phyloP scores from a whole-genome alignment of 2,329 filamentous ascomycete species.

The Xylariaceae sp. region DNA sequence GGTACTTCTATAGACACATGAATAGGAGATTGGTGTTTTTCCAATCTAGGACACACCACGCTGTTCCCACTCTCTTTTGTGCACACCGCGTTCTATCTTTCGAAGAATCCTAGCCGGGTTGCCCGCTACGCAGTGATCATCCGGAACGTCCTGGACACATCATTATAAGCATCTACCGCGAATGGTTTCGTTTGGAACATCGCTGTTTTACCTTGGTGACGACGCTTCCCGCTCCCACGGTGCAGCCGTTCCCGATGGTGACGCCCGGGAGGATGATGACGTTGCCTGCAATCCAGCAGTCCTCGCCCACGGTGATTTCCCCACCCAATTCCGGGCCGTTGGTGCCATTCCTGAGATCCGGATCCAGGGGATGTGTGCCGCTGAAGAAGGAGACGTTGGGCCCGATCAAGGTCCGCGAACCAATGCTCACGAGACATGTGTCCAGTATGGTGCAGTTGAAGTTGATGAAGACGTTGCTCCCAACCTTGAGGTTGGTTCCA shows the following conservation, averaged over 20 bases:
- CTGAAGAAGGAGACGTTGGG: constrained; percentile 70
- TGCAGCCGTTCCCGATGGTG: constrained; percentile 51
- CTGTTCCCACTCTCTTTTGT: too few relatives aligned
- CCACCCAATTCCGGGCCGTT: constrained; percentile 47
- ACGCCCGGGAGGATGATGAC: constrained; percentile 51
- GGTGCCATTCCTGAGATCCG: constrained; percentile 45
- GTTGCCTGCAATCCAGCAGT: constrained; percentile 55
- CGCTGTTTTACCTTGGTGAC: constrained; percentile 52
- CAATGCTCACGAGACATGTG: constrained; percentile 68
- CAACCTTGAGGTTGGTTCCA: constrained; percentile 62
- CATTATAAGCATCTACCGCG: too few relatives aligned
- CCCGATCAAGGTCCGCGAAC: constrained; percentile 68
- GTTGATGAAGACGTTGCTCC: constrained; percentile 62
- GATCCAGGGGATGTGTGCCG: constrained; percentile 69
- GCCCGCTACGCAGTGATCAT: background rate
- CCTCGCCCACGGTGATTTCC: constrained; percentile 47
- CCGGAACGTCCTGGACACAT: constrained; percentile 2
- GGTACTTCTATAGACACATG: too few relatives aligned
- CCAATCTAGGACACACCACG: too few relatives aligned
- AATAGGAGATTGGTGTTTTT: too few relatives aligned
- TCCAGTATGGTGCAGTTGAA: constrained; percentile 64
- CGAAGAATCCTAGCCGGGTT: background rate
- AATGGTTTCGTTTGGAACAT: too few relatives aligned
- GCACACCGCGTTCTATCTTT: too few relatives aligned
- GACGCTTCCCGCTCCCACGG: constrained; percentile 48